Conservation (phyloP, 768 basidiomycete genomes). For the Suillus clintonianus region DNA sequence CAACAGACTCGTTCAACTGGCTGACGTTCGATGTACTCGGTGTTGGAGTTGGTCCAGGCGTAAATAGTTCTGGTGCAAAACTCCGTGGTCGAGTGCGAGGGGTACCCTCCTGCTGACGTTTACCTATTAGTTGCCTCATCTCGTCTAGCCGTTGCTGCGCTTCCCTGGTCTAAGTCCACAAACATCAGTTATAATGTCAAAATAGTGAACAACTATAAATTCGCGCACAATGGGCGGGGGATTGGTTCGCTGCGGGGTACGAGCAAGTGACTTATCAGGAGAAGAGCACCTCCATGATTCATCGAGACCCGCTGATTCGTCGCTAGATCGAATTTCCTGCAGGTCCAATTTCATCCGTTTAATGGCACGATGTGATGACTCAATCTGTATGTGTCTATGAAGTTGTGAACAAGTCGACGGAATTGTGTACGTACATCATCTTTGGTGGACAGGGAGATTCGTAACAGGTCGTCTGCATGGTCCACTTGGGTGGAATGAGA, state of each 20-base stretch:
- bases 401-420: not conserved
- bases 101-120: constrained; percentile 54
- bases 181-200: constrained; percentile 4
- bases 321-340: constrained; percentile 38
- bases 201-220: constrained; percentile 4
- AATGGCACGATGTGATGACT: constrained; percentile 65
- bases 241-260: constrained; percentile 46
- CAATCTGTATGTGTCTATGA: constrained; percentile 50
- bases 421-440: constrained; percentile 57
- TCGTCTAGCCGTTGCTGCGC: constrained; percentile 82
- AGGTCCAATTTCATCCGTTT: constrained; percentile 77
- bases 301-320: constrained; percentile 21
- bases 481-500: constrained; percentile 36
- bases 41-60: constrained; percentile 19
- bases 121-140: constrained; percentile 74
- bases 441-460: constrained; percentile 53
- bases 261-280: constrained; percentile 52
- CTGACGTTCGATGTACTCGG: constrained; percentile 13
- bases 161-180: constrained; percentile 57
- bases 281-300: constrained; percentile 52
- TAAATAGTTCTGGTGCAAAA: constrained; percentile 21
- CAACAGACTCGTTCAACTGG: constrained; percentile 50
- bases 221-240: constrained; percentile 44
- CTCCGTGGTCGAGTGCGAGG: constrained; percentile 50
- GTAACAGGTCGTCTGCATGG: constrained; percentile 47